Base-by-base conservation (phyloP, 768 basidiomycete genomes). In the Leccinum uliginosum region DNA sequence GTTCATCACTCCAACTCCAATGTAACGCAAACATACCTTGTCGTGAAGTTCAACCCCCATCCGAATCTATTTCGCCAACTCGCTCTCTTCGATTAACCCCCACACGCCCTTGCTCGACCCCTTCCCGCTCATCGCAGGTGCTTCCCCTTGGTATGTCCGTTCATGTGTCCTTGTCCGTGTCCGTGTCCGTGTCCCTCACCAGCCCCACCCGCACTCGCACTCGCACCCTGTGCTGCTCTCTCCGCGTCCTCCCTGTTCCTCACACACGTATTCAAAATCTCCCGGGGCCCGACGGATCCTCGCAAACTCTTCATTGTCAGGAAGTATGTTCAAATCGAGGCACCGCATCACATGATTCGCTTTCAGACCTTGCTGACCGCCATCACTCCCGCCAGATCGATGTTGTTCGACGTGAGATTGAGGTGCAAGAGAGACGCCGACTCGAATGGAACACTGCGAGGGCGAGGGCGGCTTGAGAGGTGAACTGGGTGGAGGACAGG, bases 371-470 rank as follows among this genome's bases (percentile, higher is more conserved):
- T 86, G 53, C 84, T 87, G 23, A 99, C 82, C 0, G 97, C 97
- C 84, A 98, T 87, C 4, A 97, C 89, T 17, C 92, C 95, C 0
- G 94, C 94, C 34, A 93, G 79, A 66, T 93, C 93, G 30, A 98
- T 75, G 6, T 78, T 72, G 69, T 96, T 96, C 62, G 80, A 75
- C 0, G 93, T 97, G 27, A 97, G 74, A 71, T 98, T 96, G 53
- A 99, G 84, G 71, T 98, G 95, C 0, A 98, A 78, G 4, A 98
- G 78, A 0, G 87, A 89, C 17, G 79, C 82, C 0, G 91, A 87
- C 69, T 98, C 95, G 0, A 94, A 94, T 1, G 98, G 82, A 76
- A 97, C n/a, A 98, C 70, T 98, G 95, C 97, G 3, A 98, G 81
- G 0, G 93, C 89, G 60, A 98, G 98, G 1, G 96, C 94, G 2